Base-by-base conservation (phyloP, 495 filamentous ascomycete genomes). In the Trichoderma reesei region DNA sequence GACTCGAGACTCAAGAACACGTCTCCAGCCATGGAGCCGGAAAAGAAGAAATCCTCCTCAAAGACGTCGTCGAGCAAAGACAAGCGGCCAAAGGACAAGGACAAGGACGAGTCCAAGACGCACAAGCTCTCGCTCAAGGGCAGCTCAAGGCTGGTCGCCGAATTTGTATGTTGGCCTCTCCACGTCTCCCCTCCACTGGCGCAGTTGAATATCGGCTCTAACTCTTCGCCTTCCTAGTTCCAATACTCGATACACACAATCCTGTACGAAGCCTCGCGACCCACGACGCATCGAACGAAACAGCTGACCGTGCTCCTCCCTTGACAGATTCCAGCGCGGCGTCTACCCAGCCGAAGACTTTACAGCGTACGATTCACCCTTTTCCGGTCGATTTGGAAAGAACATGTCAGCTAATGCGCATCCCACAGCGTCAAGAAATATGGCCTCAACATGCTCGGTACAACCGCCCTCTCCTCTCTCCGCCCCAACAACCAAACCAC, bases 291-390 rank as follows among this genome's bases (percentile, higher is more conserved):
- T 36, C 7, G 37, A n/a, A 9, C 36, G 16, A 61, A 9, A 34
- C 10, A 6, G 37, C 44, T 66, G 61, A 67, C 67, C 18, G 44
- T 64, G 54, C 7, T 48, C 13, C 20, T 31, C 14, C 6, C 16
- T 11, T 42, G n/a, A 33, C 67, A 90, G 88, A 68, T 96, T 96
- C 82, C 95, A 98, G 74, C 84, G 94, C 68, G 94, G 92, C 61
- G 94, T 98, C 62, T 98, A 98, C 75, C 94, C 95, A 44, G 92
- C 94, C 38, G 94, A 98, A 70, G 94, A 98, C 78, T 98, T 98
- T 73, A 92, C 89, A 67, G 87, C 93, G 88, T 91, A 75, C 72
- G 87, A 79, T 34, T 61, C 26, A n/a, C 33, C 18, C 26, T 48
- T 46, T 6, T 31, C 37, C 10, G 16, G 5, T 39, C 69, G 67